Percentiles rank a stretch among this genome's conserved stretches.
Conservation (phyloP, 1,284 basidiomycete species). For the Butyriboletus appendiculatus region DNA sequence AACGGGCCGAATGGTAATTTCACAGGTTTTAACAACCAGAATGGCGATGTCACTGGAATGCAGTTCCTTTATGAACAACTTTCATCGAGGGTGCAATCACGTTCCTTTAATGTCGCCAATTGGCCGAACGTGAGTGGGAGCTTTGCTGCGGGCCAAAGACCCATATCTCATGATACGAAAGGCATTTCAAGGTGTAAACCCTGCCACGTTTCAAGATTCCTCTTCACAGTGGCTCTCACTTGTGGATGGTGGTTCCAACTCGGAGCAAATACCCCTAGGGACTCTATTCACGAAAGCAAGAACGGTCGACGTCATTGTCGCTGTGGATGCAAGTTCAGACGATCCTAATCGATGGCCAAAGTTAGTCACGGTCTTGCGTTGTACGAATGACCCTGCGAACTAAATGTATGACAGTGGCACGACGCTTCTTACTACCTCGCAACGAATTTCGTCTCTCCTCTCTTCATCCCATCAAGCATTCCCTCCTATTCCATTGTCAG, state of each 20-base stretch:
- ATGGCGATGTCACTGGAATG: constrained; percentile 42
- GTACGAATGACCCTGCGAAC: not conserved
- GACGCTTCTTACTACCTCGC: constrained; percentile 41
- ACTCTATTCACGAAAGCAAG: constrained; percentile 65
- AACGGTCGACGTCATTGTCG: constrained; percentile 67
- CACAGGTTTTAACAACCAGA: constrained; percentile 18
- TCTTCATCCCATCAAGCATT: constrained; percentile 58
- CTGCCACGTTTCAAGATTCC: constrained; percentile 48
- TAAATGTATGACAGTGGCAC: constrained; percentile 45
- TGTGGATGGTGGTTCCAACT: constrained; percentile 61
- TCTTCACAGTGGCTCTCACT: constrained; percentile 53
- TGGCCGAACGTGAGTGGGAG: constrained; percentile 55
- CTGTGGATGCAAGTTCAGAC: constrained; percentile 66
- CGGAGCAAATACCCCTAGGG: constrained; percentile 65
- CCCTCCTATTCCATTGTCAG: constrained; percentile 58
- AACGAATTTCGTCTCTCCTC: constrained; percentile 47
- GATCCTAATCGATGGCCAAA: constrained; percentile 66
- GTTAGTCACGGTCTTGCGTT: constrained; percentile 38
- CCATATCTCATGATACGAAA: constrained; percentile 15
- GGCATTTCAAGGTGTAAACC: constrained; percentile 54
- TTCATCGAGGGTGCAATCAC: constrained; percentile 45
- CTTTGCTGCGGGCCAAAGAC: not conserved
- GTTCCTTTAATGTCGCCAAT: constrained; percentile 62
- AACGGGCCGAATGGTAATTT: constrained; percentile 47
- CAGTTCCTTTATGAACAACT: constrained; percentile 51